Percentiles rank a stretch among this genome's conserved stretches.
Conservation (phyloP, 2,329 filamentous ascomycete species). For the Hymenoscyphus occultus region DNA sequence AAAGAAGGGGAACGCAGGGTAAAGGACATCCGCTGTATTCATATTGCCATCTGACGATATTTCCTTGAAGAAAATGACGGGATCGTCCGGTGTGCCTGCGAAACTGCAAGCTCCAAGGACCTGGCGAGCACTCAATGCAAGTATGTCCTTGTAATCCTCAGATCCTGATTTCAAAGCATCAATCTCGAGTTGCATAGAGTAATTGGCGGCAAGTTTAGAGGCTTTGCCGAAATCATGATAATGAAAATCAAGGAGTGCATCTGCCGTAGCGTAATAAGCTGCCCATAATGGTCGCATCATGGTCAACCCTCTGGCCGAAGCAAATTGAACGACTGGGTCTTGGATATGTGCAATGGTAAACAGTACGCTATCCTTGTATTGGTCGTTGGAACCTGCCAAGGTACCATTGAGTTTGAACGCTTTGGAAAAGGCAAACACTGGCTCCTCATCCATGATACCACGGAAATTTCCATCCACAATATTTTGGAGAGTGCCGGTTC, state of each 20-base stretch:
- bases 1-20: slow-evolving; percentile 83
- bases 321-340: slow-evolving; percentile 76
- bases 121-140: slow-evolving; percentile 74
- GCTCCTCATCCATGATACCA: slow-evolving; percentile 71
- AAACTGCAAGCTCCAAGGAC: slow-evolving; percentile 77
- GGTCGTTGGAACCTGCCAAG: slow-evolving; percentile 29
- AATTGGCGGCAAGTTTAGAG: slow-evolving; percentile 62
- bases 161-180: slow-evolving; percentile 75
- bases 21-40: slow-evolving; percentile 85
- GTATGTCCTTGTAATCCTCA: slow-evolving; percentile 72
- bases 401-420: slow-evolving; percentile 51
- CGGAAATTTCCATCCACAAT: slow-evolving; percentile 64
- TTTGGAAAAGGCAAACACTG: slow-evolving; percentile 77
- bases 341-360: slow-evolving; percentile 79
- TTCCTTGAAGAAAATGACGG: slow-evolving; percentile 78
- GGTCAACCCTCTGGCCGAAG: slow-evolving; percentile 71
- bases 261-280: slow-evolving; percentile 64
- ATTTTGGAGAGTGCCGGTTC: slow-evolving; percentile 64
- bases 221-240: slow-evolving; percentile 70
- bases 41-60: slow-evolving; percentile 83
- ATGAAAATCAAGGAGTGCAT: slow-evolving; percentile 70
- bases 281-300: slow-evolving; percentile 78
- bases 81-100: slow-evolving; percentile 66
- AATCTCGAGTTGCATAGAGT: slow-evolving; percentile 65
- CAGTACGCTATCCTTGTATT: slow-evolving; percentile 51